phyloP scores from a whole-genome alignment of 2,329 filamentous ascomycete species.

The Tolypocladium inflatum region DNA sequence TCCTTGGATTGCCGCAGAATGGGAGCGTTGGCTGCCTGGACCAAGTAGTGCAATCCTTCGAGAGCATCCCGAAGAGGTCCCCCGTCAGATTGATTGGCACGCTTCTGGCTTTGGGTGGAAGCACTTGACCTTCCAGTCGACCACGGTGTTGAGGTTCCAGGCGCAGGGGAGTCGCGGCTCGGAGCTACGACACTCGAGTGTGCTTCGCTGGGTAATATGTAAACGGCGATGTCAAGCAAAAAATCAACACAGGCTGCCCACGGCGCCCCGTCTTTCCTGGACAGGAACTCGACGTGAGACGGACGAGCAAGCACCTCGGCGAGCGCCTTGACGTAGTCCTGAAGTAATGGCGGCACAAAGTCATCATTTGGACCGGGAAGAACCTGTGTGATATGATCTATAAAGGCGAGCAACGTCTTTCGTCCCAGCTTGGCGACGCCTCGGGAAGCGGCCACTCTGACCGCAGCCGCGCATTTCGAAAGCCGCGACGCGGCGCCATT shows the following conservation, averaged over 20 bases:
- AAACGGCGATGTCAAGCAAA: conserved; percentile 52
- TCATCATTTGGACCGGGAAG: conserved; percentile 52
- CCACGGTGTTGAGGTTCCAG: conserved; percentile 20
- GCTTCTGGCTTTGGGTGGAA: conserved; percentile 20
- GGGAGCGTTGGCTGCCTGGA: conserved; percentile 59
- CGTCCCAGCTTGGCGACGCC: conserved; percentile 58
- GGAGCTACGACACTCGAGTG: conserved; percentile 6
- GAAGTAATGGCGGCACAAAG: conserved; percentile 59
- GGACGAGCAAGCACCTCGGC: conserved; percentile 59
- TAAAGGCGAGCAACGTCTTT: conserved; percentile 69
- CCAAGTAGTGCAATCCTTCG: conserved; percentile 55
- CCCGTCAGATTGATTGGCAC: conserved; percentile 16
- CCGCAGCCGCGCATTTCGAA: conserved; percentile 56
- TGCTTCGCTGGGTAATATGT: conserved; percentile 31
- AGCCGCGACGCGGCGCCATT: conserved; percentile 48
- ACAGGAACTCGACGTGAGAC: conserved; percentile 72
- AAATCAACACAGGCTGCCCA: conserved; percentile 68
- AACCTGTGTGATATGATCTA: conserved; percentile 74
- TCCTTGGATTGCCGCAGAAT: conserved; percentile 44
- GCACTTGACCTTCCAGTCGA: conserved; percentile 18
- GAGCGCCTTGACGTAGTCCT: conserved; percentile 73
- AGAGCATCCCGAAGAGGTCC: conserved; percentile 33
- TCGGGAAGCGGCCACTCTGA: conserved; percentile 63
- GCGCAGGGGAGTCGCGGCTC: conserved; percentile 33
- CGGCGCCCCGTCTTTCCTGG: conserved; percentile 40